Percentiles rank a stretch among this genome's conserved stretches.
Conservation (phyloP, 75 land plant genomes). For the Cryptomeria japonica region DNA sequence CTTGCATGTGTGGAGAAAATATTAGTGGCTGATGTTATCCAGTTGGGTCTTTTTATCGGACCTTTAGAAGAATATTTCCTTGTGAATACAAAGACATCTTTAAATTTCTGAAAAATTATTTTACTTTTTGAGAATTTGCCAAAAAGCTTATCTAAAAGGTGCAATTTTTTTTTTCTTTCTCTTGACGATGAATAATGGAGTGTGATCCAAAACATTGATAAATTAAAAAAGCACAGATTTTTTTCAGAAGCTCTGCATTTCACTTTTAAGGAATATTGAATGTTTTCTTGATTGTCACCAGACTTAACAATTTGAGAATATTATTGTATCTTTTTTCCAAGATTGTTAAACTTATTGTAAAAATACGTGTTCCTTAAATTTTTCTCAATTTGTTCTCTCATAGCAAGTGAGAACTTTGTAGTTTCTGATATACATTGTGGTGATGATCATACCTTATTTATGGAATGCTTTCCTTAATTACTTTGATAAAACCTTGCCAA, state of each 20-base stretch:
- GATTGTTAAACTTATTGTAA: not conserved
- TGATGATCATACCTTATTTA: not conserved
- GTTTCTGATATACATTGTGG: not conserved
- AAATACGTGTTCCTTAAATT: not conserved
- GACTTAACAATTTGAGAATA: not conserved
- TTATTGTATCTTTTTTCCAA: not conserved
- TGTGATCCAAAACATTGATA: not conserved
- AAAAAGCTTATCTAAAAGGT: not conserved
- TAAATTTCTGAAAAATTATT: not conserved
- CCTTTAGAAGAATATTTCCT: not conserved
- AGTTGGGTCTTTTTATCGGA: not conserved
- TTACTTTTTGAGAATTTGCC: not conserved
- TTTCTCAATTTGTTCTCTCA: not conserved
- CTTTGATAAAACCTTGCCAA: not conserved
- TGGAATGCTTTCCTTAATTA: not conserved
- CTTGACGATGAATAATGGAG: not conserved
- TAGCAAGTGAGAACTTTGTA: not conserved
- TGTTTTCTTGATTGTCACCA: not conserved
- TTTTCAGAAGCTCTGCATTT: too few species aligned
- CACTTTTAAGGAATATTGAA: not conserved
- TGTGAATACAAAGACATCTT: not conserved
- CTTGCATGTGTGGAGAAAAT: not conserved
- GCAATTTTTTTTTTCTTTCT: not conserved
- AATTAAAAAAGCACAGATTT: not conserved
- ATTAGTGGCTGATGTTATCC: not conserved